phyloP scores from a whole-genome alignment of 495 filamentous ascomycete species.

The Penicillium odoratum region DNA sequence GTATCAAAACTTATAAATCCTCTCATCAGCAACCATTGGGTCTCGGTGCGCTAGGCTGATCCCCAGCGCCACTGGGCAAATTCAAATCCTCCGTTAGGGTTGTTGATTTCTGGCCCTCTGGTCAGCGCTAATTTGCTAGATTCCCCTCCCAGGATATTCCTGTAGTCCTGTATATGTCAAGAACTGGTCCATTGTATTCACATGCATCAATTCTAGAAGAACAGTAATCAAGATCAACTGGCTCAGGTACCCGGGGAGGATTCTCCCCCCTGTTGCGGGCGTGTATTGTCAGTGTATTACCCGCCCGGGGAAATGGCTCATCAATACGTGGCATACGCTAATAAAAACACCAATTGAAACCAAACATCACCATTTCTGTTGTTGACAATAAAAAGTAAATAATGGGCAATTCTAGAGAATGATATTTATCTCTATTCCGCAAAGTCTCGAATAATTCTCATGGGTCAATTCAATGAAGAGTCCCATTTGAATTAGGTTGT shows the following conservation, averaged over 20 bases:
- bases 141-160: not conserved
- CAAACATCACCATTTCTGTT: not conserved
- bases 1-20: not conserved
- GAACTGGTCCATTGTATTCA: not conserved
- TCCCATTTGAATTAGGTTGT: not conserved
- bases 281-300: slow-evolving; percentile 7
- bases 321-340: not conserved
- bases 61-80: slow-evolving; percentile 1
- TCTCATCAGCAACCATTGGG: slow-evolving; percentile 1
- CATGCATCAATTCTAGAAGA: not conserved
- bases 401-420: not conserved
- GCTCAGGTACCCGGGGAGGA: slow-evolving; percentile 12
- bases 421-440: not conserved
- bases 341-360: not conserved
- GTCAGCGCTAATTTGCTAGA: not conserved
- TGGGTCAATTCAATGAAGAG: not conserved
- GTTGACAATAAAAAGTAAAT: not conserved
- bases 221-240: not conserved
- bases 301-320: slow-evolving; percentile 1
- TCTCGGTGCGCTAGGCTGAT: slow-evolving; percentile 2
- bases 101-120: not conserved
- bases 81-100: slow-evolving; percentile 7
- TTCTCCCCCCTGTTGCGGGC: not conserved
- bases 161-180: not conserved
- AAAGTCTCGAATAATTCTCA: not conserved